Conservation (phyloP, 2,329 filamentous ascomycete species). For the Clonostachys rhizophaga region DNA sequence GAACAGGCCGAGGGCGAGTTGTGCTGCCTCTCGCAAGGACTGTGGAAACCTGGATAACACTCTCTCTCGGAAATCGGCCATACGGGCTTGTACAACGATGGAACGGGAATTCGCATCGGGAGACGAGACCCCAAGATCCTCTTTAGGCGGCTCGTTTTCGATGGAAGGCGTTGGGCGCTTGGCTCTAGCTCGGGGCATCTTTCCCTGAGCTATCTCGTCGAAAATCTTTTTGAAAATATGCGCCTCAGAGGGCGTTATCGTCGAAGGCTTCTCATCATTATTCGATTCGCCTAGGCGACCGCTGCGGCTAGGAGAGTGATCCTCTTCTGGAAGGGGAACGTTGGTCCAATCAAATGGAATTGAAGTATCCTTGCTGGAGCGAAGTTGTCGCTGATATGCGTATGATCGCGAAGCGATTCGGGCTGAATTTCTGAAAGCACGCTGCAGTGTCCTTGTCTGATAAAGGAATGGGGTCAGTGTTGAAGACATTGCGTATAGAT, state of each 20-base stretch:
- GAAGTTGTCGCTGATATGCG: too few species aligned
- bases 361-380: constrained; percentile 9
- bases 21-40: constrained; percentile 30
- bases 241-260: constrained; percentile 54
- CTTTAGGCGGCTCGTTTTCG: not conserved
- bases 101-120: constrained; percentile 13
- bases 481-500: constrained; percentile 29
- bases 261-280: constrained; percentile 21
- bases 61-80: constrained; percentile 22
- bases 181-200: constrained; percentile 16
- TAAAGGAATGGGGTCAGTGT: constrained; percentile 65
- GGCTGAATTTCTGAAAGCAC: constrained; percentile 11
- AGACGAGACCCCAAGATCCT: not conserved
- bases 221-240: constrained; percentile 57
- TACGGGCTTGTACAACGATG: constrained; percentile 22
- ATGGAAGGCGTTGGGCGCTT: not conserved
- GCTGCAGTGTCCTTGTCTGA: constrained; percentile 57
- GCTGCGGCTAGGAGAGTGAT: constrained; percentile 3
- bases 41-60: constrained; percentile 29
- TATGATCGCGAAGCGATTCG: not conserved
- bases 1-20: constrained; percentile 30
- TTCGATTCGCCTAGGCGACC: not conserved
- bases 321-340: constrained; percentile 10
- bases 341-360: constrained; percentile 50
- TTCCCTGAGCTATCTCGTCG: constrained; percentile 30